A percentile compares a stretch with the other conserved stretches of the same genome.
Conservation (phyloP, 2,329 filamentous ascomycete genomes). For the Penicillium oxalicum region DNA sequence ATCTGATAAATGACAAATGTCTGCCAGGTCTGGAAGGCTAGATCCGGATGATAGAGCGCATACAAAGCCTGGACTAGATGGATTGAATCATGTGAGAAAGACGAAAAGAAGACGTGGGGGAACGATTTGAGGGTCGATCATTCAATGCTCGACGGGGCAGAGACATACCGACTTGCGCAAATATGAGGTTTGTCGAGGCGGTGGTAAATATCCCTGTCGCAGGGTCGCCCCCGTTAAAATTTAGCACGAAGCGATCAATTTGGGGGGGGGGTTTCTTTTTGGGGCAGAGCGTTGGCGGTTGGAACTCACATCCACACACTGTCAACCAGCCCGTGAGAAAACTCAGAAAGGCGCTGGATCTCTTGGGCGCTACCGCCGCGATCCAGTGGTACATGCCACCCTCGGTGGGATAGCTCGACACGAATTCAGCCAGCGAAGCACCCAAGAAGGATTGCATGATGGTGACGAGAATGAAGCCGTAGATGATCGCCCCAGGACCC, state of each 20-base stretch:
- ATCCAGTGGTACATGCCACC: constrained; percentile 51
- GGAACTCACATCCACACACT: constrained; percentile 33
- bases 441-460: constrained; percentile 45
- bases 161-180: not conserved
- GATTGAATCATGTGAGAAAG: too few relatives aligned
- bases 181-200: constrained; percentile 3
- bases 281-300: too few relatives aligned
- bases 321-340: constrained; percentile 44
- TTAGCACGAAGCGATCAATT: too few relatives aligned
- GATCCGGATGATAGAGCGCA: constrained; percentile 36
- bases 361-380: constrained; percentile 42
- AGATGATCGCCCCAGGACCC: constrained; percentile 37
- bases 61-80: constrained; percentile 28
- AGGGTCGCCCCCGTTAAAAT: not conserved
- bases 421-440: constrained; percentile 44
- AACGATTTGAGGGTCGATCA: too few relatives aligned
- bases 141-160: not conserved
- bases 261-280: too few relatives aligned
- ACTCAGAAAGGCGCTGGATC: constrained; percentile 37
- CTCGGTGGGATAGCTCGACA: constrained; percentile 45
- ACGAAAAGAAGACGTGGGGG: too few relatives aligned
- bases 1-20: constrained; percentile 40
- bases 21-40: constrained; percentile 44
- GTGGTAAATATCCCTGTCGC: constrained; percentile 3
- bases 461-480: constrained; percentile 37